Evolutionary conservation across 1,139 yeast species (phyloP), one percentile per base, ranked within the genome.

Genomic region (Scheffersomyces quercinus): DNA sequence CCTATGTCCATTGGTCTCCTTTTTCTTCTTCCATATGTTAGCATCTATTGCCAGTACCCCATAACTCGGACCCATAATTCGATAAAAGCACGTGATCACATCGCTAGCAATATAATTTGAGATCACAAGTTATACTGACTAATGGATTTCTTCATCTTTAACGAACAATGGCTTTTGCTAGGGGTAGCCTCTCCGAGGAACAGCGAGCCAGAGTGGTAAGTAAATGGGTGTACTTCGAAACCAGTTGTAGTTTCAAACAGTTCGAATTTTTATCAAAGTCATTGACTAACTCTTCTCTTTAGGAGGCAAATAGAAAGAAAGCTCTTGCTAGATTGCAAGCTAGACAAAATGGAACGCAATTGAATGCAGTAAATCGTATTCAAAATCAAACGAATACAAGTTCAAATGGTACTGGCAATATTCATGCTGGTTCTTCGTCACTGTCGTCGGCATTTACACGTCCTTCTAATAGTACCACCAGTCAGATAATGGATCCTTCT

Each of bases 281-380:
- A 20, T 20, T 20, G 6, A 20, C 26, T 20, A 20, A 20, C 26
- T 20, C 26, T 5, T 20, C 47, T 13, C n/a, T 12, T 5, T 35
- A 79, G 81, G 86, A 80, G 37, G 81, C 76, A 14, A 82, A 82
- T 54, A 66, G 89, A 44, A 72, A 76, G 35, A 68, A 75, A 45
- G 90, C 89, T 0, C 58, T 82, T 14, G 85, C 80, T 43, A 64
- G 83, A 48, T 70, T 84, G 28, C 73, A 76, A 12, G 15, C 35
- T 20, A 43, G 45, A 44, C 75, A 73, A 42, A 69, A 79, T 38
- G 59, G 79, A 69, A 37, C 51, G 38, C 41, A 51, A 38, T 15
- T 39, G 45, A 52, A 57, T 7, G 38, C 54, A 2, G 30, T 28
- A 8, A 11, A 35, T 12, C 14, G 26, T n/a, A 6, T 4, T 12